phyloP scores from a whole-genome alignment of 176 grass and related monocot species.

The Juncus inflexus region DNA sequence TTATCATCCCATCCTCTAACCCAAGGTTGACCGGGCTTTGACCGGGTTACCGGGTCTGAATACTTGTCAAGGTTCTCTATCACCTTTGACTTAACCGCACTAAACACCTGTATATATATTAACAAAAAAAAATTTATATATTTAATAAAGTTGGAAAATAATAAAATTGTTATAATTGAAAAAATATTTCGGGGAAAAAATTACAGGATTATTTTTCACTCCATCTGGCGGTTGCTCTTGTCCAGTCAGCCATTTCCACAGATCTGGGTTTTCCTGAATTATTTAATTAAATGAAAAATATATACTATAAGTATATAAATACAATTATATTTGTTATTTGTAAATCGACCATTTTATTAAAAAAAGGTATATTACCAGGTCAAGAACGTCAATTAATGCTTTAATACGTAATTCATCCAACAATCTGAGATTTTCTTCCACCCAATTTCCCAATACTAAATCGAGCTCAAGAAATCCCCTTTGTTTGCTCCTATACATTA shows the following conservation, averaged over 20 bases:
- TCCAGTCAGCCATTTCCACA: slow-evolving; percentile 91
- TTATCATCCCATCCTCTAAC: slow-evolving; percentile 96
- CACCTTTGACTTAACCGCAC: slow-evolving; percentile 59
- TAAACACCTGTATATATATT: slow-evolving; percentile 53
- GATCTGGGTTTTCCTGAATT: slow-evolving; percentile 87
- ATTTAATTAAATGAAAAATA: slow-evolving; percentile 1
- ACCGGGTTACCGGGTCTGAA: slow-evolving; percentile 64
- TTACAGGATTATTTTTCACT: slow-evolving; percentile 63
- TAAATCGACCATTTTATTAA: neutral
- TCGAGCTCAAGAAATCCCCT: slow-evolving; percentile 91
- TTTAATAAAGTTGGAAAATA: neutral
- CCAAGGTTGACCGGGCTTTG: slow-evolving; percentile 77
- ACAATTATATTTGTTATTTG: neutral
- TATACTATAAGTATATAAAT: neutral
- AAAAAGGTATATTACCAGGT: slow-evolving; percentile 47
- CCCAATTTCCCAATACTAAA: slow-evolving; percentile 80
- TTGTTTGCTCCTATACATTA: slow-evolving; percentile 91
- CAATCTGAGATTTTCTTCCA: slow-evolving; percentile 66
- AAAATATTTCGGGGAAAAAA: slow-evolving; percentile 6
- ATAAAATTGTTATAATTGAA: neutral
- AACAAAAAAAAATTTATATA: slow-evolving; percentile 2
- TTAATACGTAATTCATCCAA: slow-evolving; percentile 73
- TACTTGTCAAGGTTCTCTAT: slow-evolving; percentile 61
- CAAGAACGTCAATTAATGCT: slow-evolving; percentile 73
- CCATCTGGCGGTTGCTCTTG: slow-evolving; percentile 75